Conservation (phyloP, 2,329 filamentous ascomycete genomes). For the Claviceps africana region DNA sequence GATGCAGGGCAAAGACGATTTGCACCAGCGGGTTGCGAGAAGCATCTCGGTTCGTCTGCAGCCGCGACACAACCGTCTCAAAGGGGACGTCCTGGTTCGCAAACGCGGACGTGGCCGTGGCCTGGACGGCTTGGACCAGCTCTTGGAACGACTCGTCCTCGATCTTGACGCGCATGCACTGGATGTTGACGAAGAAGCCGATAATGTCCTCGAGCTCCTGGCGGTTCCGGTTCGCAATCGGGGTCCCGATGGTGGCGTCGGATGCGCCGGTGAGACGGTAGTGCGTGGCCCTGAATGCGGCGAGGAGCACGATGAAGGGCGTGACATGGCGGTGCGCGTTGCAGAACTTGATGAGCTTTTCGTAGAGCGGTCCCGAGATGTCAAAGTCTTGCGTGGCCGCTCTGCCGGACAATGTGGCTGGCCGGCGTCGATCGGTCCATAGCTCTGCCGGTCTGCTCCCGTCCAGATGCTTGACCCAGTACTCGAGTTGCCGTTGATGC, state of each 20-base stretch:
- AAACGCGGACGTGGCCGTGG: not conserved
- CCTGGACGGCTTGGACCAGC: not conserved
- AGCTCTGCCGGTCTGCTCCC: not conserved
- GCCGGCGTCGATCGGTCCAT: not conserved
- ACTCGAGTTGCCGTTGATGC: not conserved
- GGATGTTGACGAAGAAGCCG: conserved; percentile 15
- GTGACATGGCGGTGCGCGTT: not conserved
- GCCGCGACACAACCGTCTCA: conserved; percentile 7
- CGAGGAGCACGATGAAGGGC: not conserved
- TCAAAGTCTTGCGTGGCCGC: not conserved
- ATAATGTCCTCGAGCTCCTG: conserved; percentile 11
- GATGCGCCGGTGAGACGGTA: not conserved
- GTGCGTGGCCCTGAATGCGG: not conserved
- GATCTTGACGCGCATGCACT: conserved; percentile 13
- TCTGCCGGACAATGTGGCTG: not conserved
- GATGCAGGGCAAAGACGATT: conserved; percentile 10
- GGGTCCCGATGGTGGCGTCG: conserved; percentile 7
- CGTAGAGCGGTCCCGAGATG: not conserved
- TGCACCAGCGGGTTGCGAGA: conserved; percentile 10
- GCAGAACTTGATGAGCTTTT: not conserved
- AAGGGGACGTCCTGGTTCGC: conserved; percentile 12
- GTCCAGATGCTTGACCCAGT: not conserved
- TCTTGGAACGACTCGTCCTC: not conserved
- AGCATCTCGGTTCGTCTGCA: conserved; percentile 7
- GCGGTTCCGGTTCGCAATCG: conserved; percentile 11